phyloP scores from a whole-genome alignment of 768 basidiomycete species.

The Tubosaeta sp. region DNA sequence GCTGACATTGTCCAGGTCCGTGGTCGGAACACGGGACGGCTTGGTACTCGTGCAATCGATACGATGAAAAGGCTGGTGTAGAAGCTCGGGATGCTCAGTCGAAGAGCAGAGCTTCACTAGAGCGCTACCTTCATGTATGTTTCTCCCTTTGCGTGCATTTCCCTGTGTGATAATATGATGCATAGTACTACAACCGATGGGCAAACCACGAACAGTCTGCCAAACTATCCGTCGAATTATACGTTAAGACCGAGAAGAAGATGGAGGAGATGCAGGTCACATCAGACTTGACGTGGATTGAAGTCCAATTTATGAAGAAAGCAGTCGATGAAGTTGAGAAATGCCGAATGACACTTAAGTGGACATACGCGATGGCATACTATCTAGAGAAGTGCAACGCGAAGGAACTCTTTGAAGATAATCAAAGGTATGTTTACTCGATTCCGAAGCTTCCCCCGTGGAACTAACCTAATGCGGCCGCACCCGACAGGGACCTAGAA shows the following conservation, averaged over 20 bases:
- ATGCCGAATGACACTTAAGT: slow-evolving; percentile 94
- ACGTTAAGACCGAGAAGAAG: slow-evolving; percentile 97
- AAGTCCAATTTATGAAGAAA: slow-evolving; percentile 98
- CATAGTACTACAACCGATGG: slow-evolving; percentile 97
- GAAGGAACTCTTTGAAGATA: slow-evolving; percentile 96
- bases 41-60: slow-evolving; percentile 98
- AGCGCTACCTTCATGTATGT: slow-evolving; percentile 91
- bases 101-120: slow-evolving; percentile 82
- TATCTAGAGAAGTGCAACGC: slow-evolving; percentile 87
- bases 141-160: neutral
- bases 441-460: neutral
- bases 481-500: slow-evolving; percentile 71
- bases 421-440: slow-evolving; percentile 64
- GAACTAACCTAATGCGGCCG: neutral
- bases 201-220: slow-evolving; percentile 99
- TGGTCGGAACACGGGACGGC: slow-evolving; percentile 97
- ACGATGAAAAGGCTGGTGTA: slow-evolving; percentile 85
- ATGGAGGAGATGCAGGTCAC: slow-evolving; percentile 99
- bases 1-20: slow-evolving; percentile 54
- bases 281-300: slow-evolving; percentile 93
- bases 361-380: slow-evolving; percentile 99
- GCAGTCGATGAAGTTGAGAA: slow-evolving; percentile 90
- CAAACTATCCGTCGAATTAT: slow-evolving; percentile 88
- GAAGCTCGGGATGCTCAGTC: slow-evolving; percentile 92
- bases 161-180: neutral